Evolutionary conservation across 371 early-diverging fungal genomes (phyloP), one percentile per base, ranked within the genome.

Genomic region (Saksenaea vasiformis): DNA sequence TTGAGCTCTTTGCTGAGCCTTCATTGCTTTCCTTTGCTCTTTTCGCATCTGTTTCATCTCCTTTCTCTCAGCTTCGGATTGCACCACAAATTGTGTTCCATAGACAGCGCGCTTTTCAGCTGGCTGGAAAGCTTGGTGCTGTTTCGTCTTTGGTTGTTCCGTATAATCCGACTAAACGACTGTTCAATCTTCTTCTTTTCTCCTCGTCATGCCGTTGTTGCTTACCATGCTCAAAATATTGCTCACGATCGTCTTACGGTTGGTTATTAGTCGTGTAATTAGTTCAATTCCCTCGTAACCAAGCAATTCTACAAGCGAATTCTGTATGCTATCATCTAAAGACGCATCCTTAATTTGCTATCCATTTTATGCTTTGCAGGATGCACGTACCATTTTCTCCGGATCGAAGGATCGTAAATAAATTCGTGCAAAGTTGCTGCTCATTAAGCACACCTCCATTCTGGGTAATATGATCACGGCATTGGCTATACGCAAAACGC

Each of bases 281-380:
- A 92, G 83, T 37, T 91, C 90, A 43, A 94, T 70, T 24, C 85
- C 85, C 31, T 90, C 90, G 66, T 78, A 91, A 1, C 94, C 94
- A n/a, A 94, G 74, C 0, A 91, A 69, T 65, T 93, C 93, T 4
- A 93, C 80, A 19, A 94, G 74, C 31, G 76, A 69, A 13, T 73
- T 79, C 63, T 92, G 88, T 36, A 91, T 87, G 37, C 72, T 82
- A 44, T 87, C 87, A 62, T 89, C 88, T 80, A 35, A 22, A 22
- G 22, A 37, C 17, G 24, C 27, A n/a, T 19, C 1, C 22, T 19
- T 39, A 39, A 56, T n/a, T 27, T 28, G 8, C 24, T n/a, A 26
- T 26, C 9, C 41, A n/a, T 9, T 38, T 27, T 22, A 37, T 3
- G 26, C 15, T 3, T 22, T 9, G 28, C 51, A 10, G 22, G 4